Evolutionary conservation across 495 filamentous ascomycete genomes (phyloP), one percentile per base, ranked within the genome.

Genomic region (Annulohypoxylon nitens): DNA sequence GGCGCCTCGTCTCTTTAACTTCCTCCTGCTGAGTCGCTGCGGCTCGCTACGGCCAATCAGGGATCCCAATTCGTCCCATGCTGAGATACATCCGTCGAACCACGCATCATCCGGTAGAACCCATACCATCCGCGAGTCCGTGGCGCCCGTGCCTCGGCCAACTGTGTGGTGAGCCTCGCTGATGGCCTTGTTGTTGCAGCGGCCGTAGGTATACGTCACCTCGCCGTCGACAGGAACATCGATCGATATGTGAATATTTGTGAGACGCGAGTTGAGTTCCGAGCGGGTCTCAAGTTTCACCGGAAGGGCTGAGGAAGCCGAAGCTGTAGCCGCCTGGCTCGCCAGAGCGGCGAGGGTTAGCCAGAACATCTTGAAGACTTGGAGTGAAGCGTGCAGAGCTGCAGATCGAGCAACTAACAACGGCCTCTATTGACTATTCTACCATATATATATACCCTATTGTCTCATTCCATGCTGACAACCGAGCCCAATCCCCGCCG

Each of bases 81-180:
- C 88, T 33, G 86, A 83, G 53, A 90, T 78, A 73, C 88, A 90
- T 10, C 87, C 87, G 25, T 71, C 75, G 12, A 78, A 70, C 30
- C 69, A 67, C 2, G 80, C 78, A 61, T 83, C 75, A n/a, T 82
- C 80, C 0, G 87, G 87, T 7, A 88, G 74, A 41, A 87, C 60
- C 88, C 88, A 90, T 16, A 90, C 84, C 9, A 89, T 71, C 36
- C 84, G 77, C 26, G 81, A 72, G 43, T 82, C 69, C 9, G 59
- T 55, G 50, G 67, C 14, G 47, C 58, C 64, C 6, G 73, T 37
- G 26, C 69, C 64, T 18, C 64, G 43, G 8, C 66, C 76, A 11
- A 84, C 67, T 36, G 78, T 64, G 53, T 83, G 78, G 16, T 85
- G 83, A 12, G 80, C 71, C 2, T 79, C 72, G 1, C 59, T 53